A percentile compares a stretch with the other conserved stretches of the same genome.
Conservation (phyloP, 1,139 yeast genomes). For the Suhomyces anneliseae region DNA sequence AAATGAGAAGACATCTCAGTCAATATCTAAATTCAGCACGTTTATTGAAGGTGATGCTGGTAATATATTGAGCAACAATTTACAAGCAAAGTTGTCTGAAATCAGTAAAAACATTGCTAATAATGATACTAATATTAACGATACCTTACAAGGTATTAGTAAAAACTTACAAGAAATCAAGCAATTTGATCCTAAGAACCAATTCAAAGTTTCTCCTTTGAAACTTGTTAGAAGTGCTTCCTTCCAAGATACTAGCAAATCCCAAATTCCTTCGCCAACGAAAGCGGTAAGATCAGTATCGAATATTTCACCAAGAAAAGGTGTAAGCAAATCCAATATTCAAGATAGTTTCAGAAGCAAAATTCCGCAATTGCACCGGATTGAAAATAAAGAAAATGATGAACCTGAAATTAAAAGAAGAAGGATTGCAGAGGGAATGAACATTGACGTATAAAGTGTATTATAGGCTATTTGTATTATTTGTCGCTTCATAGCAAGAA, state of each 20-base stretch:
- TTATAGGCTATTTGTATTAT: background rate
- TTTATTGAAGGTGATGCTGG: conserved; percentile 3
- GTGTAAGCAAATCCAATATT: background rate
- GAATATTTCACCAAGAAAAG: conserved; percentile 4
- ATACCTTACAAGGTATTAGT: conserved; percentile 9
- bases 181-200: conserved; percentile 12
- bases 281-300: background rate
- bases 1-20: conserved; percentile 1
- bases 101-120: conserved; percentile 11
- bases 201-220: conserved; percentile 11
- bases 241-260: background rate
- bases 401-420: conserved; percentile 12
- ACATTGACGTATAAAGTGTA: background rate
- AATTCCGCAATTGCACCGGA: conserved; percentile 10
- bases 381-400: conserved; percentile 9
- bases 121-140: conserved; percentile 11
- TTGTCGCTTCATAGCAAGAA: background rate
- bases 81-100: conserved; percentile 5
- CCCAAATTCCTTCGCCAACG: conserved; percentile 10
- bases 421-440: conserved; percentile 6
- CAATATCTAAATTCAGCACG: background rate
- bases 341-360: conserved; percentile 5
- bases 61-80: background rate
- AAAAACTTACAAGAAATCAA: conserved; percentile 14
- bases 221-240: conserved; percentile 2